A percentile compares a stretch with the other conserved stretches of the same genome.
Conservation (phyloP, 2,329 filamentous ascomycete species). For the Botrytis elliptica region DNA sequence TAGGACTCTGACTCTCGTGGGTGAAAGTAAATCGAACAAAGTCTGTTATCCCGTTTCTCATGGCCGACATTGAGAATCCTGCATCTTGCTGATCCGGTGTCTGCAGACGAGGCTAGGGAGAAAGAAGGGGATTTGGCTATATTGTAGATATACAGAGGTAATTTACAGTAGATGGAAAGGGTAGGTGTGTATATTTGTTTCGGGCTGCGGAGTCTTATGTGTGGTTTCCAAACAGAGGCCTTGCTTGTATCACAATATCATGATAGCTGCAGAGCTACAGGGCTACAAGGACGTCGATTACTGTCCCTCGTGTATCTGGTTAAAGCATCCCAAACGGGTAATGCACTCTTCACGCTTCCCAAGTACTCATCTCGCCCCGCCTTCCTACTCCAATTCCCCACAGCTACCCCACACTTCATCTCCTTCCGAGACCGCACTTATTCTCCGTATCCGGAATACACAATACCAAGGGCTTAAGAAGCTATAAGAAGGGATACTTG, state of each 20-base stretch:
- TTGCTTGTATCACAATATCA: background rate
- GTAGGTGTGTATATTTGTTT: background rate
- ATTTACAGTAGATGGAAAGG: rapidly evolving
- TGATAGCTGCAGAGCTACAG: background rate
- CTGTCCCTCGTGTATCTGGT: background rate
- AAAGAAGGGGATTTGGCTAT: background rate
- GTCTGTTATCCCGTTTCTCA: background rate
- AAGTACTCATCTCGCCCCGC: background rate
- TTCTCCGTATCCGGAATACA: background rate
- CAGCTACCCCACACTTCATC: background rate
- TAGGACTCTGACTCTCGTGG: rapidly evolving
- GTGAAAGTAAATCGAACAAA: background rate
- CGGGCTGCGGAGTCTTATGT: background rate
- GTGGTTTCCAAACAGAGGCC: background rate
- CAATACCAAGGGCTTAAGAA: background rate
- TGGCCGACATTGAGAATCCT: background rate
- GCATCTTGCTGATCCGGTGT: background rate
- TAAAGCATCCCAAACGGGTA: too few species aligned
- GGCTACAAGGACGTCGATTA: background rate
- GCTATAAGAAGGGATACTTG: background rate
- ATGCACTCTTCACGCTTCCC: background rate
- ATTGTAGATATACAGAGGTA: background rate
- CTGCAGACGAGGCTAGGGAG: background rate
- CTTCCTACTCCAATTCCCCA: background rate
- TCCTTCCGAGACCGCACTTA: background rate